These are phyloP conservation scores for Atkinsonella hypoxylon DNA, from an alignment of 2,329 filamentous ascomycete genomes.

Conservation along the genomic window DNA sequence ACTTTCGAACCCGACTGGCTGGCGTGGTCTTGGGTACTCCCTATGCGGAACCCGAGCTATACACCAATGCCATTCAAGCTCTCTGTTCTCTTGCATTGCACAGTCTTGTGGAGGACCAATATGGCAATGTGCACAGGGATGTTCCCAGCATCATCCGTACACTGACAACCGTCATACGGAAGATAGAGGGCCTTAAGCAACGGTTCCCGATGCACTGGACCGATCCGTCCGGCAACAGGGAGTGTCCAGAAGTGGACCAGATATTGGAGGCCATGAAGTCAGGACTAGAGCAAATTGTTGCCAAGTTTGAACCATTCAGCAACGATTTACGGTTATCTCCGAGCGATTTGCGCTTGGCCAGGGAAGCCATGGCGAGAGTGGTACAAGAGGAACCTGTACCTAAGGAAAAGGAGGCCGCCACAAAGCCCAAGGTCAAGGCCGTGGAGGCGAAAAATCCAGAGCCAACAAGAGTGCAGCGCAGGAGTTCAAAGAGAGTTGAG, in stretches of 20 bases:
- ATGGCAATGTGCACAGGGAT: slow-evolving; percentile 75
- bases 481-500: slow-evolving; percentile 12
- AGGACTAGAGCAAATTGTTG: slow-evolving; percentile 53
- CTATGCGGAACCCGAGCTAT: slow-evolving; percentile 54
- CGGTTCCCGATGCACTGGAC: slow-evolving; percentile 62
- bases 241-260: slow-evolving; percentile 56
- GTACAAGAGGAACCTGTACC: neutral
- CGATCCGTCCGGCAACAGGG: slow-evolving; percentile 48
- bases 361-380: slow-evolving; percentile 41
- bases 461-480: slow-evolving; percentile 10
- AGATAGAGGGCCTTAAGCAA: slow-evolving; percentile 55
- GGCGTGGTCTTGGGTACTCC: slow-evolving; percentile 63
- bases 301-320: slow-evolving; percentile 64
- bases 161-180: slow-evolving; percentile 55
- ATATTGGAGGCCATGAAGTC: slow-evolving; percentile 53
- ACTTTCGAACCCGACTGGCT: slow-evolving; percentile 52
- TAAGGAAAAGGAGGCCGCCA: slow-evolving; percentile 17
- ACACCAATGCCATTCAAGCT: slow-evolving; percentile 60
- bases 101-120: slow-evolving; percentile 70
- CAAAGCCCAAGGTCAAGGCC: slow-evolving; percentile 13
- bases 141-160: slow-evolving; percentile 63
- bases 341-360: slow-evolving; percentile 62
- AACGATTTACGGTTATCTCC: slow-evolving; percentile 56
- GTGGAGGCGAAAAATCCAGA: slow-evolving; percentile 13
- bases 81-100: slow-evolving; percentile 57